Evolutionary conservation across 2,329 filamentous ascomycete genomes (phyloP).

Genomic region (Ophiostoma piceae): DNA sequence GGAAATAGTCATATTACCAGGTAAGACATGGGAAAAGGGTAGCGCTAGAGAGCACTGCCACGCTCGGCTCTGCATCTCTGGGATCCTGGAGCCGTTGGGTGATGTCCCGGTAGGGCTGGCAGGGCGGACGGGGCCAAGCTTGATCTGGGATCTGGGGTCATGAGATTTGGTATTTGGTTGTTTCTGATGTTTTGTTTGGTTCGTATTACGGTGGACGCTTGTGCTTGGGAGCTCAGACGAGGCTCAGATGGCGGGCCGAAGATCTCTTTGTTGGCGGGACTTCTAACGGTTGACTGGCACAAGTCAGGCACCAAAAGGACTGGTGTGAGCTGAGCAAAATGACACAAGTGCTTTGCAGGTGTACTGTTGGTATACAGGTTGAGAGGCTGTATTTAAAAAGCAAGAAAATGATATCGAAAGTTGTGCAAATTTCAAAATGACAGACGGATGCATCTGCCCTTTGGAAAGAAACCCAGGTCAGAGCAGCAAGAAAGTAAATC

Average conservation of each 20-base stretch:
- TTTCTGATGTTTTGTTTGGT: not conserved
- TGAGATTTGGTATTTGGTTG: not conserved
- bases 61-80: slow-evolving; percentile 29
- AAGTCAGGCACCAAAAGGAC: slow-evolving; percentile 9
- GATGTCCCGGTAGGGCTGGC: slow-evolving; percentile 14
- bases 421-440: not conserved
- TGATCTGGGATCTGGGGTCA: not conserved
- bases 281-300: not conserved
- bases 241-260: not conserved
- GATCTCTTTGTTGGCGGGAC: slow-evolving; percentile 10
- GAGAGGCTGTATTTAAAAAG: not conserved
- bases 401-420: not conserved
- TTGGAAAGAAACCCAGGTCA: not conserved
- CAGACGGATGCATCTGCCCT: not conserved
- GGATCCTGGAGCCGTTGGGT: slow-evolving; percentile 12
- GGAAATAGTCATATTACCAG: not conserved
- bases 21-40: not conserved
- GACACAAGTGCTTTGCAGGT: not conserved
- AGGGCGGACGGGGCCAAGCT: slow-evolving; percentile 13
- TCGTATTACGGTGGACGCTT: not conserved
- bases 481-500: not conserved
- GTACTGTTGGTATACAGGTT: not conserved
- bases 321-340: not conserved
- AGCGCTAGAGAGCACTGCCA: slow-evolving; percentile 32
- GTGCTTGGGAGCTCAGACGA: not conserved